phyloP scores from a whole-genome alignment of 345 rosid species.

The Eucalyptus polyanthemos region DNA sequence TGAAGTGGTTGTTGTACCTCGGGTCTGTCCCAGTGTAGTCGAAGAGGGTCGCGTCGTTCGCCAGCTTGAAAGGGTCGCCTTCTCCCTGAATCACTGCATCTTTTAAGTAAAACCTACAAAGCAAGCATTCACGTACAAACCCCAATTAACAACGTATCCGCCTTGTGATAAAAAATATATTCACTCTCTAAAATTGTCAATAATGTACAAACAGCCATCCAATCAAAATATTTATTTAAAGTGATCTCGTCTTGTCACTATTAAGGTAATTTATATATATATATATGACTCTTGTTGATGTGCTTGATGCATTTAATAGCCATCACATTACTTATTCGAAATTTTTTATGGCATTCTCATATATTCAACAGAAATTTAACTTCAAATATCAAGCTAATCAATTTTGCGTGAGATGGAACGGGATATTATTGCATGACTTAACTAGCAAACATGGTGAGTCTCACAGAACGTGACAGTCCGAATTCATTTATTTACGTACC shows the following conservation, averaged over 20 bases:
- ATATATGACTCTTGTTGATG: background rate
- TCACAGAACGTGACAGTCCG: background rate
- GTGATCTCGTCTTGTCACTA: too few relatives aligned
- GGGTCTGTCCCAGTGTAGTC: slow-evolving; percentile 7
- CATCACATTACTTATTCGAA: background rate
- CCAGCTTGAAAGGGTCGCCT: slow-evolving; percentile 2
- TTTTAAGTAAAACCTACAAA: slow-evolving; percentile 6
- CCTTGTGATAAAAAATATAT: too few relatives aligned
- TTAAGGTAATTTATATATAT: too few relatives aligned
- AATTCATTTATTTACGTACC: slow-evolving; percentile 4
- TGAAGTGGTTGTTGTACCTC: slow-evolving; percentile 7
- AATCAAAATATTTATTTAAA: too few relatives aligned
- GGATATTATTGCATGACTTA: background rate
- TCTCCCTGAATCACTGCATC: slow-evolving; percentile 12
- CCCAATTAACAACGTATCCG: background rate
- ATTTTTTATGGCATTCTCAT: background rate
- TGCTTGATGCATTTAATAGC: background rate
- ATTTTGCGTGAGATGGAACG: background rate
- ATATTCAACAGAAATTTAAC: background rate
- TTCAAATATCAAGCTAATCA: background rate
- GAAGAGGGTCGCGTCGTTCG: background rate
- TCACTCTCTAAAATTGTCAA: too few relatives aligned
- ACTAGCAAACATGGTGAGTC: background rate
- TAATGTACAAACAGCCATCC: too few relatives aligned
- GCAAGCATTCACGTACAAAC: background rate